These are phyloP conservation scores for Sherardia arvensis DNA, from an alignment of 257 asterid species.

Conservation along the genomic window DNA sequence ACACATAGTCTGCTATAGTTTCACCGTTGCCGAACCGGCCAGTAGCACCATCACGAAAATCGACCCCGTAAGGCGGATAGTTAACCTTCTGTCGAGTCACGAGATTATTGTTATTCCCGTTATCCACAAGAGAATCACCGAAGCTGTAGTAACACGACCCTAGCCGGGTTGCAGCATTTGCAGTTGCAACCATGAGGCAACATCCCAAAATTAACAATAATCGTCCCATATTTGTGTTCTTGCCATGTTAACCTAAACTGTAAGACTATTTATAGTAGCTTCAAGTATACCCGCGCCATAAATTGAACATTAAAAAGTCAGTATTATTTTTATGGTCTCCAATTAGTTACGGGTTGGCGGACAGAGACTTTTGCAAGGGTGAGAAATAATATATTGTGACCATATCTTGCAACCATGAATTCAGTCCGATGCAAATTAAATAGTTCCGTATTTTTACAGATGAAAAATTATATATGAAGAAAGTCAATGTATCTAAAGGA, in stretches of 20 bases:
- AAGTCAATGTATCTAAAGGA: background rate
- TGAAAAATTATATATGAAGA: too few species aligned
- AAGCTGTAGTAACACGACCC: slow-evolving; percentile 56
- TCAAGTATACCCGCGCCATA: too few species aligned
- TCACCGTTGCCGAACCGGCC: slow-evolving; percentile 48
- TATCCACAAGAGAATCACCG: slow-evolving; percentile 50
- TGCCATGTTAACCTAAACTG: background rate
- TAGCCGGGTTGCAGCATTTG: slow-evolving; percentile 6
- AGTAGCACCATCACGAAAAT: slow-evolving; percentile 38
- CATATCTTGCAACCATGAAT: too few species aligned
- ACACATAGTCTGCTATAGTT: slow-evolving; percentile 14
- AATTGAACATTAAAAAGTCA: too few species aligned
- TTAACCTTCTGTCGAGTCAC: slow-evolving; percentile 27
- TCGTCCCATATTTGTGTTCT: background rate
- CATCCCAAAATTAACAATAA: background rate
- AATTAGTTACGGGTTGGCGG: background rate
- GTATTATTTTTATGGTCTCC: too few species aligned
- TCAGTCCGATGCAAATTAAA: background rate
- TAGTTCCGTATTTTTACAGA: background rate
- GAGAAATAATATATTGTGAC: too few species aligned
- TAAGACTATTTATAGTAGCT: background rate
- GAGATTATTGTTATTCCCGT: slow-evolving; percentile 46
- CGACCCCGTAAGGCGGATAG: slow-evolving; percentile 45
- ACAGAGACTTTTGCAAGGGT: background rate
- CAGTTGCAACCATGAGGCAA: background rate